These are phyloP conservation scores for Fusarium sp. DNA, from an alignment of 2,329 filamentous ascomycete genomes.

Conservation along the genomic window DNA sequence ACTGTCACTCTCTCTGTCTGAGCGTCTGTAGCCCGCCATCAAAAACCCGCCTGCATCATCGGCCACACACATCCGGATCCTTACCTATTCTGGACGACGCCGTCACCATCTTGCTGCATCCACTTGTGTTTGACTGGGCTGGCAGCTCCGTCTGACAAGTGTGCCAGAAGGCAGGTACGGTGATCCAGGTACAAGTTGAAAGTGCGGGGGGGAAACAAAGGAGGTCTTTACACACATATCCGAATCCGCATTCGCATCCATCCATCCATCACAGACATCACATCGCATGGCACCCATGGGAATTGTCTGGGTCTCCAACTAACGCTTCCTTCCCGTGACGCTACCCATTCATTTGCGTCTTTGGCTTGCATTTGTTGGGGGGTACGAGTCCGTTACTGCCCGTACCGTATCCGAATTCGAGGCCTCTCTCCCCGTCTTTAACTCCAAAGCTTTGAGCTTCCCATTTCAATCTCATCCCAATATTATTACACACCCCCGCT, in stretches of 20 bases:
- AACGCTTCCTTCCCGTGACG: slow-evolving; percentile 24
- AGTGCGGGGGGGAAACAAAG: slow-evolving; percentile 29
- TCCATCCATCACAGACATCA: background rate
- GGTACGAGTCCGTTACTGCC: slow-evolving; percentile 18
- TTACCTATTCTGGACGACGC: slow-evolving; percentile 42
- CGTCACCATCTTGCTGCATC: slow-evolving; percentile 29
- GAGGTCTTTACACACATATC: background rate
- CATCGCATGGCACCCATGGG: background rate
- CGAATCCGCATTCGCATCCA: background rate
- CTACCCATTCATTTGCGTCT: slow-evolving; percentile 30
- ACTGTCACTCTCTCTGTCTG: slow-evolving; percentile 24
- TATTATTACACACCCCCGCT: slow-evolving; percentile 41
- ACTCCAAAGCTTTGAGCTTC: slow-evolving; percentile 6
- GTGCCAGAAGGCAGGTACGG: slow-evolving; percentile 38
- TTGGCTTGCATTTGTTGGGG: slow-evolving; percentile 32
- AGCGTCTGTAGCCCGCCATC: slow-evolving; percentile 33
- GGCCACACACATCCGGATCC: slow-evolving; percentile 30
- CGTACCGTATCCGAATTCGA: slow-evolving; percentile 10
- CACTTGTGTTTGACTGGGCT: slow-evolving; percentile 14
- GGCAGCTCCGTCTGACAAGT: slow-evolving; percentile 19
- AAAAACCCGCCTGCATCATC: slow-evolving; percentile 23
- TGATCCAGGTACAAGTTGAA: slow-evolving; percentile 39
- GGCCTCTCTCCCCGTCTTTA: background rate
- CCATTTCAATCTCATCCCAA: background rate
- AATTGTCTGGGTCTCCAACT: slow-evolving; percentile 11